Percentiles rank a stretch among this genome's conserved stretches.
Conservation (phyloP, 202 grass and related monocot genomes). For the Hordeum pubiflorum region DNA sequence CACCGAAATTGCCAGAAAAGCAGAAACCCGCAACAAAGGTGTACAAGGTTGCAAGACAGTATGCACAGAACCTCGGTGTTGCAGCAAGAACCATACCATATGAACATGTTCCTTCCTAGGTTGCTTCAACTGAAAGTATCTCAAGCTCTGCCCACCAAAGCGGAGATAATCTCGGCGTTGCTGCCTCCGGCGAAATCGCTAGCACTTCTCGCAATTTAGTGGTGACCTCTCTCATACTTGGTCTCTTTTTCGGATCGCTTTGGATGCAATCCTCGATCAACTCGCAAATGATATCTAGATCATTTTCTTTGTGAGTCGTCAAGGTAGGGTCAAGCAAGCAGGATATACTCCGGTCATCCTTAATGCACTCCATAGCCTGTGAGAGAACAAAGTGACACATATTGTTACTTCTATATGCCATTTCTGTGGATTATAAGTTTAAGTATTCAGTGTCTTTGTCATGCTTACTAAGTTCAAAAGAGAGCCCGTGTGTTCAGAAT, state of each 20-base stretch:
- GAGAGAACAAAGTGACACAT: background rate
- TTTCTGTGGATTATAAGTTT: conserved; percentile 17
- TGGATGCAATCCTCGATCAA: conserved; percentile 64
- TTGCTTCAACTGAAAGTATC: conserved; percentile 96
- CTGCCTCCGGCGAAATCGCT: conserved; percentile 74
- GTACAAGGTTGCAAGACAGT: conserved; percentile 43
- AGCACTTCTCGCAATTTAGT: conserved; percentile 51
- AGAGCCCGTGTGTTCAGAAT: conserved; percentile 58
- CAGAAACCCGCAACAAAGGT: conserved; percentile 32
- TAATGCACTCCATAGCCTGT: conserved; percentile 75
- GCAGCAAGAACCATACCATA: conserved; percentile 28
- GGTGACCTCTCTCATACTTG: conserved; percentile 58
- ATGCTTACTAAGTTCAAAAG: conserved; percentile 65
- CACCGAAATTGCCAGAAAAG: conserved; percentile 24
- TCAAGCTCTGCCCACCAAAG: conserved; percentile 99
- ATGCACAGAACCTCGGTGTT: conserved; percentile 32
- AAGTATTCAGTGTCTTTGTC: conserved; percentile 4
- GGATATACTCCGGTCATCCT: conserved; percentile 36
- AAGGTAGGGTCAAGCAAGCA: conserved; percentile 74
- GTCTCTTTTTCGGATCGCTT: conserved; percentile 61
- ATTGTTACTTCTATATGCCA: conserved; percentile 10
- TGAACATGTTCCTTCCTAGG: conserved; percentile 45
- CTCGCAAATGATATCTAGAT: conserved; percentile 72
- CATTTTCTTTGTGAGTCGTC: conserved; percentile 64
- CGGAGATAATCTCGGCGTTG: conserved; percentile 76